These are phyloP conservation scores for Xylaria longipes DNA, from an alignment of 495 filamentous ascomycete species.

Conservation along the genomic window DNA sequence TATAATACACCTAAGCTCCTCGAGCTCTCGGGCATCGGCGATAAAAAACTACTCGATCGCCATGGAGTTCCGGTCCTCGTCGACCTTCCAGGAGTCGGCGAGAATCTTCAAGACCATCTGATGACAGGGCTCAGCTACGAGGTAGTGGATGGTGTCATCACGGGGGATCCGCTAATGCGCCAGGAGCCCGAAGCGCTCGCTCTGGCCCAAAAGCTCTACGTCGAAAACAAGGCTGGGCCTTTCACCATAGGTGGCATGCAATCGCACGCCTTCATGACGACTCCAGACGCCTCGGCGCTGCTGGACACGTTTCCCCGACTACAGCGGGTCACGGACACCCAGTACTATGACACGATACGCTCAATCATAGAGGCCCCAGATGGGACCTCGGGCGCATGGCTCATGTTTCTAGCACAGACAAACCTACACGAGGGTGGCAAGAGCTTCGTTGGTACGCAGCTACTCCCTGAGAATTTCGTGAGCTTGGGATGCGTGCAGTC, in stretches of 20 bases:
- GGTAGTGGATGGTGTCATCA: conserved; percentile 25
- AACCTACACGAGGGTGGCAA: conserved; percentile 25
- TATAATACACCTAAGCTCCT: conserved; percentile 57
- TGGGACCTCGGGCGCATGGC: conserved; percentile 17
- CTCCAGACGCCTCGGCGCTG: conserved; percentile 17
- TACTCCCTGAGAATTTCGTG: conserved; percentile 45
- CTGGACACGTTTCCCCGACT: conserved; percentile 18
- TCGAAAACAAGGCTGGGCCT: conserved; percentile 29
- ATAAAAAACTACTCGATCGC: conserved; percentile 32
- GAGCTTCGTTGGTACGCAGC: conserved; percentile 21
- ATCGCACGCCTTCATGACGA: conserved; percentile 30
- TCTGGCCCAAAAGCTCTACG: conserved; percentile 22
- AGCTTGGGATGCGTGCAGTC: conserved; percentile 48
- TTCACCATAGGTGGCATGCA: conserved; percentile 30
- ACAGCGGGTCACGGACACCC: conserved; percentile 10
- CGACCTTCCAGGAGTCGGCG: conserved; percentile 44
- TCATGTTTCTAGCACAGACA: conserved; percentile 28
- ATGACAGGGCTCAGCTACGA: conserved; percentile 42
- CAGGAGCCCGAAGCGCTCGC: conserved; percentile 29
- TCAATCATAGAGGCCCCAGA: conserved; percentile 25
- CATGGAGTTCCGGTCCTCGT: conserved; percentile 35
- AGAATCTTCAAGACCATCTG: conserved; percentile 48
- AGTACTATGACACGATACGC: conserved; percentile 24
- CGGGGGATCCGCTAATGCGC: conserved; percentile 27
- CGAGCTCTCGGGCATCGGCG: conserved; percentile 56